Evolutionary conservation across 352 stramenopile genomes (phyloP).

Genomic region (Pythium dissotocum): DNA sequence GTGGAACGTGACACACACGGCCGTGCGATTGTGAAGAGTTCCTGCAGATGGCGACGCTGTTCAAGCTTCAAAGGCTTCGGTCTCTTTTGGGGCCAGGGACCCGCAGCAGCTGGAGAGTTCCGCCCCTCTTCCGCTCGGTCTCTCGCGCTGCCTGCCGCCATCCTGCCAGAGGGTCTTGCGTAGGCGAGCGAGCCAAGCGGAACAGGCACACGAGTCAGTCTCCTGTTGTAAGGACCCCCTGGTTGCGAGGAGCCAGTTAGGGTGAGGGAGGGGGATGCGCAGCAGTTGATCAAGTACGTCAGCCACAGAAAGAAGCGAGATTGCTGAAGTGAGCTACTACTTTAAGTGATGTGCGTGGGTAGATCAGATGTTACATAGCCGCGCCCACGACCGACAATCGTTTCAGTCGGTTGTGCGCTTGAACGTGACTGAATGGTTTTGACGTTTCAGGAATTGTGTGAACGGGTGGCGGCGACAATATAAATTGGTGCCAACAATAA

Average conservation of each 20-base stretch:
- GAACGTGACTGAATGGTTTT: neutral
- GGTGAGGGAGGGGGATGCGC: neutral
- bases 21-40: neutral
- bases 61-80: neutral
- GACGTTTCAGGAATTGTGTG: neutral
- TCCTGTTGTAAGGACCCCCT: too few relatives aligned
- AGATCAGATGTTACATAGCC: slow-evolving; percentile 6
- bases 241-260: neutral
- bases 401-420: neutral
- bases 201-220: too few relatives aligned
- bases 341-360: neutral
- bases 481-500: neutral
- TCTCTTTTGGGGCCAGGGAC: neutral
- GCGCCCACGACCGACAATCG: neutral
- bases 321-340: neutral
- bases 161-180: slow-evolving; percentile 1
- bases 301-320: neutral
- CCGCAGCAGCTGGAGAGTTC: neutral
- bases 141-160: neutral
- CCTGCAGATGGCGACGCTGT: neutral
- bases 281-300: neutral
- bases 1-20: neutral
- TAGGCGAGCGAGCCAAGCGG: too few relatives aligned
- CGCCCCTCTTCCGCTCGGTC: slow-evolving; percentile 2
- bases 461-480: neutral